Conservation (phyloP, 106 monocot genomes). For the Platanthera zijinensis region DNA sequence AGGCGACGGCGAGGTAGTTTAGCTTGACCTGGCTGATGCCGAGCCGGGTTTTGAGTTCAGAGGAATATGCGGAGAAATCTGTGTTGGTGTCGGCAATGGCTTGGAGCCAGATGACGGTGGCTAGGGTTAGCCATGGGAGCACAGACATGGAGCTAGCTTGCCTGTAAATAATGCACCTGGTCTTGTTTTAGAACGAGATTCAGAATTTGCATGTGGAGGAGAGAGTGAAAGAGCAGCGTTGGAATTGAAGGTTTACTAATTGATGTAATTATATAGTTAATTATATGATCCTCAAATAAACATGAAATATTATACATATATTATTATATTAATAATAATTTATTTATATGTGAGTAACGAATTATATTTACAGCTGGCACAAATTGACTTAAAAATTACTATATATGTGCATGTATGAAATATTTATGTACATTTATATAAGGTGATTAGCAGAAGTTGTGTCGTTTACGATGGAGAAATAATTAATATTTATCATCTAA, state of each 20-base stretch:
- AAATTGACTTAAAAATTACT: no score
- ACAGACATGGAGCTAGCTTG: background rate
- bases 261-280: background rate
- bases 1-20: conserved; percentile 18
- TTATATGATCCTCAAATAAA: no score
- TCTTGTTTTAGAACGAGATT: background rate
- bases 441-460: background rate
- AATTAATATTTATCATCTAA: background rate
- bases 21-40: conserved; percentile 16
- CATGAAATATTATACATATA: no score
- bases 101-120: conserved; percentile 34
- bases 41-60: conserved; percentile 25
- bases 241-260: background rate
- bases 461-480: background rate
- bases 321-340: no score
- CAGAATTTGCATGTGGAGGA: background rate
- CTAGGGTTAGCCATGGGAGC: conserved; percentile 24
- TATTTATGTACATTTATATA: no score
- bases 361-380: no score
- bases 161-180: background rate
- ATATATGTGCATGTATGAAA: no score
- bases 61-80: conserved; percentile 36
- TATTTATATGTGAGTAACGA: no score
- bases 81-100: conserved; percentile 29
- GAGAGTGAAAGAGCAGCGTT: background rate